Percentiles rank a stretch among this genome's conserved stretches.
Evolutionary conservation across 805 yeast genomes (phyloP).

Genomic region (Yarrowia osloensis): DNA sequence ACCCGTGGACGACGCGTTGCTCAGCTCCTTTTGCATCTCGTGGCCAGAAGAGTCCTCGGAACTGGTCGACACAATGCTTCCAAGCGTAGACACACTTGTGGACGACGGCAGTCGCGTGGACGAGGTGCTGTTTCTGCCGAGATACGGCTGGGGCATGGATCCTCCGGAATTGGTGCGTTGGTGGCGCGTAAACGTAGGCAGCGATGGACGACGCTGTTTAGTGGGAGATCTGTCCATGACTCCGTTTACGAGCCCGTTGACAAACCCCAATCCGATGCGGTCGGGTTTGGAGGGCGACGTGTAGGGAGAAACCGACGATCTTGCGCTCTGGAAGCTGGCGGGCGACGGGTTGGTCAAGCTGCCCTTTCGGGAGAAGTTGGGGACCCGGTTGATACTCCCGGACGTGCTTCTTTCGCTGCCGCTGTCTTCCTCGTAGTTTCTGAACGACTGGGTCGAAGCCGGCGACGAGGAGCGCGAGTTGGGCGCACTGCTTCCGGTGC

Average conservation of each 20-base stretch:
- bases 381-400: neutral
- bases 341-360: conserved; percentile 2
- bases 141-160: conserved; percentile 13
- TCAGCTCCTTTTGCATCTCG: conserved; percentile 13
- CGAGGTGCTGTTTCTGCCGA: conserved; percentile 4
- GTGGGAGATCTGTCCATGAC: conserved; percentile 18
- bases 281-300: conserved; percentile 25
- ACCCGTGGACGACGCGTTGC: neutral
- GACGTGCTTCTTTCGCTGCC: neutral
- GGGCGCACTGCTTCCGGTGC: conserved; percentile 1
- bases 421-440: conserved; percentile 16
- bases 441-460: neutral
- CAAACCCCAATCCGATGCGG: conserved; percentile 5
- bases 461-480: conserved; percentile 25
- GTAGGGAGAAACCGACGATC: conserved; percentile 12
- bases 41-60: conserved; percentile 10
- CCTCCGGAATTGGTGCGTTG: conserved; percentile 19
- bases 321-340: neutral
- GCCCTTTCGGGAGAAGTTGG: conserved; percentile 18
- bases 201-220: neutral
- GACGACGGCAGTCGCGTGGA: neutral
- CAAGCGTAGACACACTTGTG: neutral
- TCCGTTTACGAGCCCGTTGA: conserved; percentile 7
- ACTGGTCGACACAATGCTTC: conserved; percentile 6
- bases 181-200: conserved; percentile 10